Percentiles rank a stretch among this genome's conserved stretches.
These are phyloP conservation scores for Harrya chromipes DNA, from an alignment of 768 basidiomycete species.

Conservation along the genomic window DNA sequence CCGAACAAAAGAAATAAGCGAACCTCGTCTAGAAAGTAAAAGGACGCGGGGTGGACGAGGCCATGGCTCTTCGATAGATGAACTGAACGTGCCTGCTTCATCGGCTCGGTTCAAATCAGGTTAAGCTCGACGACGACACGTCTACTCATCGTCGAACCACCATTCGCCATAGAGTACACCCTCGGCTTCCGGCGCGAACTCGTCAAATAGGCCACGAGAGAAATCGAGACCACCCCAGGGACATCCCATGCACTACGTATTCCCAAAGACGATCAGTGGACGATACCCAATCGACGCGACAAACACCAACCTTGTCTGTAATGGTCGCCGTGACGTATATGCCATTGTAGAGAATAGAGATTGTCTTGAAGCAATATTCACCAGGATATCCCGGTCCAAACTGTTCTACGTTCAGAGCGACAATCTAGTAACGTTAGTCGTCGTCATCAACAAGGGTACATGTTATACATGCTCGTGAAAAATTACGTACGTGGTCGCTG, in stretches of 20 bases:
- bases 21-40: not conserved
- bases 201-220: constrained; percentile 59
- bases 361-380: constrained; percentile 58
- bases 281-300: not conserved
- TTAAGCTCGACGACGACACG: no score
- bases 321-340: constrained; percentile 52
- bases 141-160: constrained; percentile 43
- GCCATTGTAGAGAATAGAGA: constrained; percentile 57
- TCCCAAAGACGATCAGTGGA: not conserved
- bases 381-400: constrained; percentile 61
- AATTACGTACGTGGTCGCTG: constrained; percentile 25
- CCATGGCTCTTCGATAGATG: no score
- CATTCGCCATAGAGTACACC: constrained; percentile 63
- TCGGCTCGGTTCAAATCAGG: no score
- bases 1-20: not conserved
- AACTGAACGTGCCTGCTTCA: no score
- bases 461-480: not conserved
- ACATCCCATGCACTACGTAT: constrained; percentile 59
- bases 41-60: not conserved
- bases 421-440: constrained; percentile 13
- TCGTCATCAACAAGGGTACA: constrained; percentile 1
- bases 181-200: constrained; percentile 43
- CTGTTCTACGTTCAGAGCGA: constrained; percentile 36
- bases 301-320: constrained; percentile 50
- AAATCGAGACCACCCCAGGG: constrained; percentile 66